A percentile compares a stretch with the other conserved stretches of the same genome.
These are phyloP conservation scores for Sedum album DNA, from an alignment of 164 flowering plant genomes.

Conservation along the genomic window DNA sequence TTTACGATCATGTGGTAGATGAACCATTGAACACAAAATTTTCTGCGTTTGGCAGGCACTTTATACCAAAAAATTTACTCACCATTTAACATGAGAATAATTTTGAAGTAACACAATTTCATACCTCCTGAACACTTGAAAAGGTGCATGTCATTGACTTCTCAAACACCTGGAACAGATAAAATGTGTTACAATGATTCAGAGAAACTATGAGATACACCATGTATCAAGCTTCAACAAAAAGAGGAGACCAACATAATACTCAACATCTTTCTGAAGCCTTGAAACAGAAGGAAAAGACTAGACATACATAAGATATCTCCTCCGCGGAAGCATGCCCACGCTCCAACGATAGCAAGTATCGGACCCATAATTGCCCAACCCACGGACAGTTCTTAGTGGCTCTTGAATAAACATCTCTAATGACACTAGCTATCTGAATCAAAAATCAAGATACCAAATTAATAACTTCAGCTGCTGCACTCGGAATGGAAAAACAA, in stretches of 20 bases:
- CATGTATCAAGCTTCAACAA: background rate
- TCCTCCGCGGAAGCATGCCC: constrained; percentile 55
- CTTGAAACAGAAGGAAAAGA: background rate
- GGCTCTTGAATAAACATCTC: constrained; percentile 61
- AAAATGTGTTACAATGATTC: constrained; percentile 8
- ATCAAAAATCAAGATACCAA: constrained; percentile 10
- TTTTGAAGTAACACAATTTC: background rate
- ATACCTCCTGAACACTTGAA: constrained; percentile 11
- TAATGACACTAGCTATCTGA: constrained; percentile 56
- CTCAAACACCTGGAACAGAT: constrained; percentile 65
- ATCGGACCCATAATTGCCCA: constrained; percentile 78
- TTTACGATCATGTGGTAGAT: background rate
- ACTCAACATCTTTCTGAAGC: background rate
- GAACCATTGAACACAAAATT: background rate
- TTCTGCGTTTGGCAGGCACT: background rate
- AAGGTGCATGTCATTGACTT: constrained; percentile 64
- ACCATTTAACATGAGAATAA: background rate
- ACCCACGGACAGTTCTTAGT: constrained; percentile 82
- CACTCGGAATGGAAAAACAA: background rate
- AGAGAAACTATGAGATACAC: background rate
- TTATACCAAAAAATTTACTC: background rate
- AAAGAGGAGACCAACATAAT: background rate
- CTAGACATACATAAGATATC: constrained; percentile 51
- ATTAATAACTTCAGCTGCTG: background rate
- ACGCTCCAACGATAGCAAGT: constrained; percentile 76